Evolutionary conservation across 768 basidiomycete species (phyloP), one percentile per base, ranked within the genome.

Genomic region (Zangia roseola): DNA sequence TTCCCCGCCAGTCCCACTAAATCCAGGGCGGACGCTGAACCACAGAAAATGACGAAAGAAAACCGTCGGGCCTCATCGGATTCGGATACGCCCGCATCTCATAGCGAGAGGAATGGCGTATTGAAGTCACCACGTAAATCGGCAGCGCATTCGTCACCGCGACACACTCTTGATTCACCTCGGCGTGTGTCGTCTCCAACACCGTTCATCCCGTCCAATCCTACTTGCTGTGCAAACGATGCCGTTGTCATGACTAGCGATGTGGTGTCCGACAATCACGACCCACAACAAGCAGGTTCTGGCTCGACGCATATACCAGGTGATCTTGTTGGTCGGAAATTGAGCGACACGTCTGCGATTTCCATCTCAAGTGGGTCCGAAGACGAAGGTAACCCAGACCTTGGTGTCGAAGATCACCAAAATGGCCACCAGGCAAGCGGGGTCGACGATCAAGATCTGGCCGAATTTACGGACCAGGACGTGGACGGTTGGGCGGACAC

Each of bases 321-420:
- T 28, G 26, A 10, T 13, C n/a, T 5, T 17, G 38, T 47, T 1
- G 33, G 26, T 14, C 37, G 47, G 30, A 50, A 52, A 24, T 43
- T 10, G 17, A 57, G 56, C 41, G 52, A 58, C 36, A 9, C 45
- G 10, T 53, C 47, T 43, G 53, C 50, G 13, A 64, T 64, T 23
- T 63, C 42, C 40, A 64, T 64, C 19, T 65, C 63, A 8, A 64
- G 63, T 8, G 62, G 50, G 20, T 65, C 63, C 24, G 64, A 65
- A 38, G 59, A 54, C n/a, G 61, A 55, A 34, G 36, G n/a, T 5
- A 16, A n/a, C 6, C 31, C 35, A 13, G 13, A 19, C 16, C 39
- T 38, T 12, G 13, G 10, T 34, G 10, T 23, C 10, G 20, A 40
- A 2, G 1, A 33, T 16, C 8, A 16, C 12, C 26, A 3, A 36